Evolutionary conservation across 1,139 yeast genomes (phyloP).

Genomic region (Yamadazyma atmosphaerica): DNA sequence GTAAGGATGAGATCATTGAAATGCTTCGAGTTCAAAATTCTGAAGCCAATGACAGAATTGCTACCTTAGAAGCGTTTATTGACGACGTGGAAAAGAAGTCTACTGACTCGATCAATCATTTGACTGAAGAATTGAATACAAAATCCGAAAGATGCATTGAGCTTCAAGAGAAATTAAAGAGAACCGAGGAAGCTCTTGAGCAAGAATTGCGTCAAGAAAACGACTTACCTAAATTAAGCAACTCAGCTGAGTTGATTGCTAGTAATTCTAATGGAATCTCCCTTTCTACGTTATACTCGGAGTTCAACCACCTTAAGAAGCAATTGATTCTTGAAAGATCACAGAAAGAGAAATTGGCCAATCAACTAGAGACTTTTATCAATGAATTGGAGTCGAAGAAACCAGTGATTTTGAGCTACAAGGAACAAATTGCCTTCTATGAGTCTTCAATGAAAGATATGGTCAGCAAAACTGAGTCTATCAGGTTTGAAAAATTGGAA

Average conservation of each 20-base stretch:
- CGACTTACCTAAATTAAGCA: constrained; percentile 38
- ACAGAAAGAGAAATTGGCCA: constrained; percentile 68
- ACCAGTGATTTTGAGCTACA: constrained; percentile 71
- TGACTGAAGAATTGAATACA: constrained; percentile 23
- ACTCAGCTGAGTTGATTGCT: constrained; percentile 45
- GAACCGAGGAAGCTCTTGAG: constrained; percentile 46
- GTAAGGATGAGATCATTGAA: constrained; percentile 63
- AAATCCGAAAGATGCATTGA: constrained; percentile 35
- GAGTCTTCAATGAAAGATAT: constrained; percentile 41
- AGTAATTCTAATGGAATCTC: constrained; percentile 57
- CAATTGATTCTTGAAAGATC: constrained; percentile 69
- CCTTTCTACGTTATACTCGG: constrained; percentile 67
- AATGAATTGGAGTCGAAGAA: constrained; percentile 77
- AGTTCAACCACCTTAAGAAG: constrained; percentile 63
- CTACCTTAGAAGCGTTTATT: constrained; percentile 46
- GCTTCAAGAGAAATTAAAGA: constrained; percentile 36
- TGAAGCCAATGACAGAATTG: constrained; percentile 48
- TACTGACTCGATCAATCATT: constrained; percentile 24
- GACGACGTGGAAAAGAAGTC: constrained; percentile 43
- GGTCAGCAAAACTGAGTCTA: constrained; percentile 38
- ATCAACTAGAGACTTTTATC: constrained; percentile 69
- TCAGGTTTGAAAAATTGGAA: constrained; percentile 40
- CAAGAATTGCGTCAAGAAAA: constrained; percentile 42
- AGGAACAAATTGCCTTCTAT: constrained; percentile 51
- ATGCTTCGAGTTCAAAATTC: constrained; percentile 54